Conservation (phyloP, 2,329 filamentous ascomycete genomes). For the Juglanconis juglandina region DNA sequence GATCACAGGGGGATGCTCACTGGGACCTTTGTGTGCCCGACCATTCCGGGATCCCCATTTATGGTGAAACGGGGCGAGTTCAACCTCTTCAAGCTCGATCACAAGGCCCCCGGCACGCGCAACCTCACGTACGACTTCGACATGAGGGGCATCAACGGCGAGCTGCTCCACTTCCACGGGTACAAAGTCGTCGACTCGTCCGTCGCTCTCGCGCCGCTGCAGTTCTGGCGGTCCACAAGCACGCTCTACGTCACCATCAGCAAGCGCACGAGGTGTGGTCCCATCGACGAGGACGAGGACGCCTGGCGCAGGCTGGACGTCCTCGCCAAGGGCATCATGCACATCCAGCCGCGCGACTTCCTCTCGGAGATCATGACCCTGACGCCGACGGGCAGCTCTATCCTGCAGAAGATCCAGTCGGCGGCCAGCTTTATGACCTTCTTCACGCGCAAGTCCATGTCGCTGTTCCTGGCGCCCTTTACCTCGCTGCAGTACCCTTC, state of each 20-base stretch:
- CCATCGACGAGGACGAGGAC: conserved; percentile 29
- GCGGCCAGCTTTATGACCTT: conserved; percentile 51
- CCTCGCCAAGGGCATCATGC: conserved; percentile 58
- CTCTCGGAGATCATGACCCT: conserved; percentile 53
- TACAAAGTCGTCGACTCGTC: conserved; percentile 61
- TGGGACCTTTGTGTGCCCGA: conserved; percentile 56
- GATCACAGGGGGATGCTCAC: conserved; percentile 53
- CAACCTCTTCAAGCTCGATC: conserved; percentile 53
- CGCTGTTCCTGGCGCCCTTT: conserved; percentile 52
- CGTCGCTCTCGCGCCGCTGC: conserved; percentile 50
- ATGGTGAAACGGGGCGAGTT: conserved; percentile 58
- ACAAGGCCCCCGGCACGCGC: conserved; percentile 51
- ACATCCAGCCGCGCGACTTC: conserved; percentile 53
- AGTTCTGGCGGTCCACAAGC: conserved; percentile 60
- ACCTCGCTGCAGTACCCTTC: conserved; percentile 54
- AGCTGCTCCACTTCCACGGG: conserved; percentile 55
- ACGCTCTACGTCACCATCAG: conserved; percentile 62
- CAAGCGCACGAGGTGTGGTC: conserved; percentile 24
- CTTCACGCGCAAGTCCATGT: conserved; percentile 52
- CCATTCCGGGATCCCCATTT: conserved; percentile 55
- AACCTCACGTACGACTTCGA: conserved; percentile 62
- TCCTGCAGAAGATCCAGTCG: conserved; percentile 42
- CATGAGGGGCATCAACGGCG: conserved; percentile 52
- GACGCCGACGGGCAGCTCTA: conserved; percentile 44
- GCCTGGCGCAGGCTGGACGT: conserved; percentile 40